phyloP scores from a whole-genome alignment of 345 rosid species.

The Zanthoxylum bungeanum region DNA sequence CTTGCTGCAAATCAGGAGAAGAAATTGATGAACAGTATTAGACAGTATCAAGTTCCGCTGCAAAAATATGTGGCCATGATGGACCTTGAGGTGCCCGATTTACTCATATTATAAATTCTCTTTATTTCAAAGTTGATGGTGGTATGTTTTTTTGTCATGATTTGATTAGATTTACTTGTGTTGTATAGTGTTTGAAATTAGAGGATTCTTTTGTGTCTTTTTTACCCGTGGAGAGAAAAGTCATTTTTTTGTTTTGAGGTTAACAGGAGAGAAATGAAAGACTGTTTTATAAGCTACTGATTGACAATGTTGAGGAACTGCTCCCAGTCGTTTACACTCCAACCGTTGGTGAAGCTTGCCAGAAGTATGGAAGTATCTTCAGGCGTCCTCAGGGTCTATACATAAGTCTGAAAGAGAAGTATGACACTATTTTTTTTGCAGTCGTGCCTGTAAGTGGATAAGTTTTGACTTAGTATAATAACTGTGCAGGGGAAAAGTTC shows the following conservation, averaged over 20 bases:
- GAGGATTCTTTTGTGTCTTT: neutral
- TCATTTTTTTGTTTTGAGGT: slow-evolving; percentile 1
- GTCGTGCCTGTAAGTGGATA: neutral
- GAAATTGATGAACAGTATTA: slow-evolving; percentile 59
- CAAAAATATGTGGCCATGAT: slow-evolving; percentile 87
- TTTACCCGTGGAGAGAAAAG: too few relatives aligned
- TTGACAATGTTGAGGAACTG: slow-evolving; percentile 88
- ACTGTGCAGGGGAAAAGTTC: slow-evolving; percentile 70
- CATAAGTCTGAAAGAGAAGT: slow-evolving; percentile 92
- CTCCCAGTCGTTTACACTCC: slow-evolving; percentile 94
- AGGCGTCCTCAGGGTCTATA: slow-evolving; percentile 92
- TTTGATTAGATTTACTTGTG: neutral
- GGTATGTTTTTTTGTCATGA: neutral
- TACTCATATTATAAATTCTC: neutral
- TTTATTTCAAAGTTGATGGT: neutral
- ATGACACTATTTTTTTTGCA: slow-evolving; percentile 10
- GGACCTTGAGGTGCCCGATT: slow-evolving; percentile 66
- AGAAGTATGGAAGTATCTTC: slow-evolving; percentile 90
- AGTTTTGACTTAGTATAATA: neutral
- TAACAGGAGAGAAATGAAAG: slow-evolving; percentile 83
- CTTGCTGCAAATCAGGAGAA: slow-evolving; percentile 47
- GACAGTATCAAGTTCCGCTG: slow-evolving; percentile 69
- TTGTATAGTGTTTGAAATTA: neutral
- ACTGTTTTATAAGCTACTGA: slow-evolving; percentile 78
- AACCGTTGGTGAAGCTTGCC: slow-evolving; percentile 97